Conservation (phyloP, 768 basidiomycete species). For the Lactarius sp. region DNA sequence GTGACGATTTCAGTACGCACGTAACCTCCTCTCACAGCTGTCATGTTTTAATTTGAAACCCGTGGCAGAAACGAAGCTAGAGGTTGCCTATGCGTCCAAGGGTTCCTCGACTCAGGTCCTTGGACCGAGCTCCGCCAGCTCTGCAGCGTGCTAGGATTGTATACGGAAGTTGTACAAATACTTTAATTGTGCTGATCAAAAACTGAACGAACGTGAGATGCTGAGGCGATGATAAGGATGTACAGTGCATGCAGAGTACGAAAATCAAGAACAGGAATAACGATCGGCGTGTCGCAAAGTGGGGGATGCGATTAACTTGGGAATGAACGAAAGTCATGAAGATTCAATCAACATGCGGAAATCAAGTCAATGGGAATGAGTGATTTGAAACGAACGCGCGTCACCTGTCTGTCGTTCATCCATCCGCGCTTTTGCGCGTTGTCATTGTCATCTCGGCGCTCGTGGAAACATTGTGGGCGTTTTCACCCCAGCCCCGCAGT, state of each 20-base stretch:
- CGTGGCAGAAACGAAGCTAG: background rate
- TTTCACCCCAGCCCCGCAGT: background rate
- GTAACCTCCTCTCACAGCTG: background rate
- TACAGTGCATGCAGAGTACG: conserved; percentile 23
- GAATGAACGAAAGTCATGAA: conserved; percentile 14
- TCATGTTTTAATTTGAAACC: background rate
- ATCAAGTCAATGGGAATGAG: background rate
- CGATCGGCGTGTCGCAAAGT: conserved; percentile 11
- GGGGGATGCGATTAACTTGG: background rate
- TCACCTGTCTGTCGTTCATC: conserved; percentile 15
- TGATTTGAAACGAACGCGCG: conserved; percentile 9
- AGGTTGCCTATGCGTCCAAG: background rate
- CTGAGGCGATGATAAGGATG: conserved; percentile 21
- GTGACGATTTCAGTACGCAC: background rate
- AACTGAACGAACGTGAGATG: conserved; percentile 17
- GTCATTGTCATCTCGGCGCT: conserved; percentile 14
- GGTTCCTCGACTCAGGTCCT: background rate
- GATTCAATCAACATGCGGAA: conserved; percentile 2
- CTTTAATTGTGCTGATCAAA: conserved; percentile 17
- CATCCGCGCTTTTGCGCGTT: background rate
- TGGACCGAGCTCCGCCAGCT: background rate
- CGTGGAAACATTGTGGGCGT: background rate
- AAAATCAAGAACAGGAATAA: conserved; percentile 4
- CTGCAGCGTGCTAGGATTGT: background rate
- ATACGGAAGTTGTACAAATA: conserved; percentile 11